Conservation (phyloP, 306 rosid species). For the Lathyrus oleraceus region DNA sequence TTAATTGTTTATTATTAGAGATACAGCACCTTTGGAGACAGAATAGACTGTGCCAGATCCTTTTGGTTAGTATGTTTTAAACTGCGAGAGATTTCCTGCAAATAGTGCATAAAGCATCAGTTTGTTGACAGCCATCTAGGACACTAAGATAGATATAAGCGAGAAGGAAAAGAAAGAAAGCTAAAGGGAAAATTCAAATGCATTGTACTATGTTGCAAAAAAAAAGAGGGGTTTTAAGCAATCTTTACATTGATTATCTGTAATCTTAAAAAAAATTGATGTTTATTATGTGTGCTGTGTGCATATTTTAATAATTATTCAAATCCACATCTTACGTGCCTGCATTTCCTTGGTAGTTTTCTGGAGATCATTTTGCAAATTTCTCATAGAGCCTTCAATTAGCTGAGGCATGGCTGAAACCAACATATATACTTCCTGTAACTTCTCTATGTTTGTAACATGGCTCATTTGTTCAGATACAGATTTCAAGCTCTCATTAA, state of each 20-base stretch:
- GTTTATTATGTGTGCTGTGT: slow-evolving; percentile 19
- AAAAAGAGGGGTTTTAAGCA: slow-evolving; percentile 23
- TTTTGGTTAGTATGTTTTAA: slow-evolving; percentile 44
- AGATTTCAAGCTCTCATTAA: slow-evolving; percentile 67
- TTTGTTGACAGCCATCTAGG: slow-evolving; percentile 22
- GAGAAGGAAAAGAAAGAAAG: slow-evolving; percentile 15
- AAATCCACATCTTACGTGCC: slow-evolving; percentile 45
- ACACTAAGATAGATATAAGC: slow-evolving; percentile 17
- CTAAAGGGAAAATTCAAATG: background rate
- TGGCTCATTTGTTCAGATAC: slow-evolving; percentile 59
- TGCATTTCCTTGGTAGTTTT: slow-evolving; percentile 65
- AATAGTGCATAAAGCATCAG: slow-evolving; percentile 36
- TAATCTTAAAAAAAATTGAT: background rate
- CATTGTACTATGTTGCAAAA: slow-evolving; percentile 13
- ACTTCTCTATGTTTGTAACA: slow-evolving; percentile 51
- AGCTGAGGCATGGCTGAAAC: slow-evolving; percentile 68
- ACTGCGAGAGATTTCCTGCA: slow-evolving; percentile 60
- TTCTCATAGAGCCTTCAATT: slow-evolving; percentile 62
- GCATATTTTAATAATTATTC: slow-evolving; percentile 31
- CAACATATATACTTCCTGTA: slow-evolving; percentile 59
- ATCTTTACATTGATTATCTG: background rate
- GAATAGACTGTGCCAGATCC: slow-evolving; percentile 37
- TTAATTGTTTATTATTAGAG: slow-evolving; percentile 12
- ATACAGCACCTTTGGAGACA: slow-evolving; percentile 57
- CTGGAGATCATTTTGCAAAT: slow-evolving; percentile 51